Conservation (phyloP, 768 basidiomycete species). For the Kwoniella shandongensis region DNA sequence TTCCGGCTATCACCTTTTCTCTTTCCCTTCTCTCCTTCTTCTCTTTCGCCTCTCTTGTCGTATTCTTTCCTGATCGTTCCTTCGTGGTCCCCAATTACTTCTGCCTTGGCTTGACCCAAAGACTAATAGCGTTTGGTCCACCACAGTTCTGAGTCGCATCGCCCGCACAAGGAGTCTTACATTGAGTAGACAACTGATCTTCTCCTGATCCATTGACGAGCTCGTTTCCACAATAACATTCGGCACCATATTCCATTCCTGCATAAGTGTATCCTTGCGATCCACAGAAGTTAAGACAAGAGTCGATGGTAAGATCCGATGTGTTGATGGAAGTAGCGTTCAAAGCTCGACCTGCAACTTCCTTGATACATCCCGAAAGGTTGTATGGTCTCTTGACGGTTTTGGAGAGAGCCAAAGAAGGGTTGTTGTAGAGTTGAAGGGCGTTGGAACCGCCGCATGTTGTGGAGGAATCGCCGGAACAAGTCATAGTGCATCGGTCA, state of each 20-base stretch:
- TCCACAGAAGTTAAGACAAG: slow-evolving; percentile 32
- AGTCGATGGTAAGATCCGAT: slow-evolving; percentile 27
- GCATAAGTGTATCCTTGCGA: slow-evolving; percentile 28
- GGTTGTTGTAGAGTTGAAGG: slow-evolving; percentile 27
- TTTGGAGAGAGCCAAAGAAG: slow-evolving; percentile 10
- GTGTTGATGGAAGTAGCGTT: slow-evolving; percentile 24
- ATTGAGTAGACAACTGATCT: slow-evolving; percentile 20
- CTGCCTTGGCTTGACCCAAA: too few relatives aligned
- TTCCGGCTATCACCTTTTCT: too few relatives aligned
- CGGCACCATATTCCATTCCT: slow-evolving; percentile 35
- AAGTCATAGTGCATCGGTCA: slow-evolving; percentile 16
- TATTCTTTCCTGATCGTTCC: too few relatives aligned
- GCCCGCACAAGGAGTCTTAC: slow-evolving; percentile 38
- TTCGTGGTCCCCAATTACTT: too few relatives aligned
- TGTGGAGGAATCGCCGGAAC: slow-evolving; percentile 10
- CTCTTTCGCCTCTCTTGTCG: too few relatives aligned
- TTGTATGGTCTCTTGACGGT: slow-evolving; percentile 16
- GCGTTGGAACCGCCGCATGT: slow-evolving; percentile 19
- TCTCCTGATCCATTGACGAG: slow-evolving; percentile 25
- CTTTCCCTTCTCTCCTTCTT: too few relatives aligned
- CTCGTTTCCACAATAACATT: slow-evolving; percentile 36
- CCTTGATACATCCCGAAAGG: slow-evolving; percentile 24
- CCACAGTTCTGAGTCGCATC: neutral
- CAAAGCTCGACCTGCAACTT: slow-evolving; percentile 43
- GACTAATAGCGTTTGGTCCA: neutral